phyloP scores from a whole-genome alignment of 1,139 yeast species.

The Barnettozyma hawaiiensis region DNA sequence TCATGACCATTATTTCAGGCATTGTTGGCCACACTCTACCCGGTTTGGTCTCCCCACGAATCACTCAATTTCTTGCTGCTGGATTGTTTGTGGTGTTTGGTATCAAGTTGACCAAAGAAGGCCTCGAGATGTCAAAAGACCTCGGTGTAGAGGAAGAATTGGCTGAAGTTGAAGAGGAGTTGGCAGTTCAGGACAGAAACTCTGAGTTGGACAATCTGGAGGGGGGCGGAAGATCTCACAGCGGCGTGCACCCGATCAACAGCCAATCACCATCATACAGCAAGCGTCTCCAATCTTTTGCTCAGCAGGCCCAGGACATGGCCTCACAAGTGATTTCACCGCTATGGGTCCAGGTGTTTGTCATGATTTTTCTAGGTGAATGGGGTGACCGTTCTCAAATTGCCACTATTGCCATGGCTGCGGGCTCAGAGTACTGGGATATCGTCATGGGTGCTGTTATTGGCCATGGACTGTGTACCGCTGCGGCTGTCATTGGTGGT shows the following conservation, averaged over 20 bases:
- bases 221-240: slow-evolving; percentile 36
- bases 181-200: slow-evolving; percentile 58
- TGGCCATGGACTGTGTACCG: slow-evolving; percentile 90
- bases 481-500: slow-evolving; percentile 92
- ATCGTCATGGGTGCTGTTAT: slow-evolving; percentile 85
- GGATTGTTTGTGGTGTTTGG: slow-evolving; percentile 81
- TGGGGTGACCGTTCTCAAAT: slow-evolving; percentile 99
- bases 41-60: slow-evolving; percentile 66
- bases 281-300: background rate
- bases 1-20: slow-evolving; percentile 91
- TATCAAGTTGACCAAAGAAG: slow-evolving; percentile 68
- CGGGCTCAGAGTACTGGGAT: slow-evolving; percentile 88
- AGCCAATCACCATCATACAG: slow-evolving; percentile 1
- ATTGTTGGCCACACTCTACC: slow-evolving; percentile 91
- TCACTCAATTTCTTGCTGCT: slow-evolving; percentile 81
- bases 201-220: slow-evolving; percentile 50
- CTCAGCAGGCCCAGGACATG: slow-evolving; percentile 5
- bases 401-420: slow-evolving; percentile 98
- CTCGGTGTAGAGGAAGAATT: slow-evolving; percentile 90
- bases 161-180: slow-evolving; percentile 95
- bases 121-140: slow-evolving; percentile 71
- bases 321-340: slow-evolving; percentile 57
- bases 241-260: slow-evolving; percentile 14
- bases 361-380: slow-evolving; percentile 95
- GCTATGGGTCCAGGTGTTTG: slow-evolving; percentile 88